Percentiles rank a stretch among this genome's conserved stretches.
Conservation (phyloP, 2,329 filamentous ascomycete species). For the Pestalotiopsis fici region DNA sequence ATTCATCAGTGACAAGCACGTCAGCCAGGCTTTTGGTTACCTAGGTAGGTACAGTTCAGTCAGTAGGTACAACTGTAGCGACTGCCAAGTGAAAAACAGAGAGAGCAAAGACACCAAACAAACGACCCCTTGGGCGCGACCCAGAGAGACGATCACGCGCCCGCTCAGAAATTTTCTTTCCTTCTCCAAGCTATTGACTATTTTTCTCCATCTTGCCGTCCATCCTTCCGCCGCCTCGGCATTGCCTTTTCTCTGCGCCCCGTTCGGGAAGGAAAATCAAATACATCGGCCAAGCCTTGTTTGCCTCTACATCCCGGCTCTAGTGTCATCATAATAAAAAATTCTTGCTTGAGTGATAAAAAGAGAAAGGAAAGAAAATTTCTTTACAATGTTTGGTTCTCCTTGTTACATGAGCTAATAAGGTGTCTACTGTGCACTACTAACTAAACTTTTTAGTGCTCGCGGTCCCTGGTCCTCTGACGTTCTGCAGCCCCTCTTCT, state of each 20-base stretch:
- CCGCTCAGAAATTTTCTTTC: constrained; percentile 2
- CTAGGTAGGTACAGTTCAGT: not conserved
- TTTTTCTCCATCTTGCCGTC: not conserved
- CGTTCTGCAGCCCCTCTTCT: not conserved
- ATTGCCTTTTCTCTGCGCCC: not conserved
- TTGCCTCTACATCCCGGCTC: not conserved
- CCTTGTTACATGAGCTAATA: no score
- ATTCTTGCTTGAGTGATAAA: not conserved
- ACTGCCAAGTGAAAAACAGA: not conserved
- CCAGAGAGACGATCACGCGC: constrained; percentile 3
- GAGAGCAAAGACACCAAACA: not conserved
- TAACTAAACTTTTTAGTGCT: not conserved
- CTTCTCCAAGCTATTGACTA: not conserved
- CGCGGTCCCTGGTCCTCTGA: not conserved
- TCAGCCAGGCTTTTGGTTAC: not conserved
- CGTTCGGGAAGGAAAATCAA: not conserved
- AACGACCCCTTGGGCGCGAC: not conserved
- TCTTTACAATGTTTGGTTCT: not conserved
- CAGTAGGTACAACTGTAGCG: not conserved
- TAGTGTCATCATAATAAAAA: not conserved
- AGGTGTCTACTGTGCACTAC: no score
- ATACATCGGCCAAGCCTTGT: not conserved
- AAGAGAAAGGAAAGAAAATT: not conserved
- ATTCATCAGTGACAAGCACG: not conserved
- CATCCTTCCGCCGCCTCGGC: no score